A percentile compares a stretch with the other conserved stretches of the same genome.
Evolutionary conservation across 139 green algal genomes (phyloP).

Genomic region (Chlamydomonas incerta): DNA sequence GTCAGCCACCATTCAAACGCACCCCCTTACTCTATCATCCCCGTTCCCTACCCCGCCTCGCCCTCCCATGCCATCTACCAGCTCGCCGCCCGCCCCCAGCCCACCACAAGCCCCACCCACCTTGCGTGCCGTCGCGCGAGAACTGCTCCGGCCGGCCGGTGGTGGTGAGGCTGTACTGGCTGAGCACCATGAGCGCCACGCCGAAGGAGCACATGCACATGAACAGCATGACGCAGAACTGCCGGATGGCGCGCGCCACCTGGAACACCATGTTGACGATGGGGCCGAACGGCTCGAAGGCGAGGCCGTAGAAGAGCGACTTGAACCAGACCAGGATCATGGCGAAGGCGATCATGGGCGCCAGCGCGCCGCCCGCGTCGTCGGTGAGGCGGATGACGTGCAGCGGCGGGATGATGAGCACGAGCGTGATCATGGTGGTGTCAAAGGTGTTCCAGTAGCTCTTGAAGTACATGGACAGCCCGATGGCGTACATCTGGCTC

Average conservation of each 20-base stretch:
- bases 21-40: too few relatives aligned
- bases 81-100: background rate
- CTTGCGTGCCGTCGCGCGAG: background rate
- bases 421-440: conserved; percentile 43
- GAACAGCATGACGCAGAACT: conserved; percentile 43
- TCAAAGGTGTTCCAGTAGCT: conserved; percentile 54
- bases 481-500: conserved; percentile 54
- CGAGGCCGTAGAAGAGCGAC: conserved; percentile 58
- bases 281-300: conserved; percentile 56
- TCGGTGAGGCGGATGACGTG: conserved; percentile 22
- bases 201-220: conserved; percentile 51
- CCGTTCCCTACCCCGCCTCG: too few relatives aligned
- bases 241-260: conserved; percentile 44
- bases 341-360: conserved; percentile 48
- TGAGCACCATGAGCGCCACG: conserved; percentile 52
- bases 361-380: conserved; percentile 25
- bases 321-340: conserved; percentile 52
- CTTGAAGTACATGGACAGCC: conserved; percentile 45
- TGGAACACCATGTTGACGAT: conserved; percentile 59
- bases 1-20: too few relatives aligned
- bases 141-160: conserved; percentile 11
- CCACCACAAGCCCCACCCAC: background rate
- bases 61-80: too few relatives aligned
- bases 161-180: conserved; percentile 15
- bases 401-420: conserved; percentile 47